Evolutionary conservation across 345 rosid species (phyloP), one percentile per base, ranked within the genome.

Genomic region (Citrus unshiu): DNA sequence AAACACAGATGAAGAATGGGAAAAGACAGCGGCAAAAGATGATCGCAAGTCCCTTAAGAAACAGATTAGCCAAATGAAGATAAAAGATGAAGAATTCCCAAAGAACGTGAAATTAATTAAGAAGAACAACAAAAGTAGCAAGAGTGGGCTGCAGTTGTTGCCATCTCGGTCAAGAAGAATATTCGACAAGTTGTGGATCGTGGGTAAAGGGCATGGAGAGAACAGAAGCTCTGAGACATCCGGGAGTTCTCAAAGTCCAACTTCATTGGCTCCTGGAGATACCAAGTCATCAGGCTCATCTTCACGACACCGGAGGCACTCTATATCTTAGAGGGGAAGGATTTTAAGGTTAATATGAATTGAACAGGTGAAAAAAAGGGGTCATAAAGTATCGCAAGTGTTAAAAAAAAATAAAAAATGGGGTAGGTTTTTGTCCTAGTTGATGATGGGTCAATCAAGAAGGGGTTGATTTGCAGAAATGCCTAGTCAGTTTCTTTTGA

Each of bases 111-210:
- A 84, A 73, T 60, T 89, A 75, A 49, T 64, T 30, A 89, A 87
- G 90, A 87, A 83, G 77, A 84, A 78, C 78, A 85, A 88, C 82
- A 89, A 86, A 73, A 93, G 80, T 86, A 86, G 89, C 84, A 87
- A 81, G 81, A 90, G 91, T 54, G 92, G 91, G 1, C 57, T 85
- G 7, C 94, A 90, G 82, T 76, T 95, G 64, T 85, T 93, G 79
- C 95, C 98, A n/a, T 95, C 98, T 12, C 87, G 98, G 21, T 95
- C 98, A 5, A 86, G 93, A 77, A 91, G 95, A 83, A 91, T 95
- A 34, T 92, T 95, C 4, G 94, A 92, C 64, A 93, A 85, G 91
- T 79, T 95, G 74, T 90, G 95, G 97, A 73, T 75, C 46, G 85
- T 91, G 0, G 91, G 94, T 5, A 95, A 85, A 87, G 89, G 81